Conservation (phyloP, 1,284 basidiomycete genomes). For the Ganoderma meredithae region DNA sequence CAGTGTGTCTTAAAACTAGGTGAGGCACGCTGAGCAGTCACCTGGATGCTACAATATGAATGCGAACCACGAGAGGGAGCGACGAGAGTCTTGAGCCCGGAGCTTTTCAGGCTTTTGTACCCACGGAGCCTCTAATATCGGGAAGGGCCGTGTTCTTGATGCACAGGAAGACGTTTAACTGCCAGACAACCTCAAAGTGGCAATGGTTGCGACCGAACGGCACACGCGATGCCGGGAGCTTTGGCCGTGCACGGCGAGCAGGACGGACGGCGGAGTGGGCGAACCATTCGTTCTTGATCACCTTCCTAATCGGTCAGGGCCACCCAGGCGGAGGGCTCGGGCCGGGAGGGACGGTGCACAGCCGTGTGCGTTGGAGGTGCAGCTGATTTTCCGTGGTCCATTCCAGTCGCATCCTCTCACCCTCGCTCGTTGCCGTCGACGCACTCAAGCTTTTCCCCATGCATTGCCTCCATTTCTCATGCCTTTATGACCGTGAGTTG, state of each 20-base stretch:
- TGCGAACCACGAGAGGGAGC: slow-evolving; percentile 2
- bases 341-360: slow-evolving; percentile 27
- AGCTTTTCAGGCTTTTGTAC: slow-evolving; percentile 11
- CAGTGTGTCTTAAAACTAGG: background rate
- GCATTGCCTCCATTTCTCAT: slow-evolving; percentile 8
- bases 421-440: background rate
- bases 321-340: slow-evolving; percentile 18
- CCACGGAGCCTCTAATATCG: slow-evolving; percentile 13
- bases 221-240: slow-evolving; percentile 5
- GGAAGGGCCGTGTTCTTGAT: slow-evolving; percentile 9
- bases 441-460: slow-evolving; percentile 7
- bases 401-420: slow-evolving; percentile 2
- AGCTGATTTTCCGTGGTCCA: slow-evolving; percentile 18
- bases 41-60: slow-evolving; percentile 8
- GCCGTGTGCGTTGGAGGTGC: slow-evolving; percentile 23
- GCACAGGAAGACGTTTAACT: background rate
- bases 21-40: slow-evolving; percentile 11
- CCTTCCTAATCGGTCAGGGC: slow-evolving; percentile 25
- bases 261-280: slow-evolving; percentile 8
- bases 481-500: slow-evolving; percentile 19
- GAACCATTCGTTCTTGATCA: slow-evolving; percentile 28
- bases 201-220: background rate
- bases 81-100: slow-evolving; percentile 7
- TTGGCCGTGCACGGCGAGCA: background rate
- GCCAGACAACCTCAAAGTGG: slow-evolving; percentile 5